A percentile compares a stretch with the other conserved stretches of the same genome.
Evolutionary conservation across 148 eudicot species (phyloP).

Genomic region (Camellia sinensis): DNA sequence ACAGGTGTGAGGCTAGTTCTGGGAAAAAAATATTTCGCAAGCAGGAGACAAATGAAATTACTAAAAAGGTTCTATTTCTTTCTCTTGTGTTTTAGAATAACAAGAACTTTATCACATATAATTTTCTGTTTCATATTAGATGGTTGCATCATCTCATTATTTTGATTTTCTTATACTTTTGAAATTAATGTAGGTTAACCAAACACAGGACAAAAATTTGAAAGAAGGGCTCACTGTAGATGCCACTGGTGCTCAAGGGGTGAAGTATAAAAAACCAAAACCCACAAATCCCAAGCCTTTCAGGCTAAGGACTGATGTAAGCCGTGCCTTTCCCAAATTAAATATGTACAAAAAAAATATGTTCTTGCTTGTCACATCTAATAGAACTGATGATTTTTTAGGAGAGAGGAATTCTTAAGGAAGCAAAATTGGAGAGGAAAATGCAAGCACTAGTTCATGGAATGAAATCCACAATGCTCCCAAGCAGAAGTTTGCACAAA

Average conservation of each 20-base stretch:
- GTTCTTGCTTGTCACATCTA: neutral
- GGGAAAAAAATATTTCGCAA: slow-evolving; percentile 23
- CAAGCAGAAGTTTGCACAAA: slow-evolving; percentile 28
- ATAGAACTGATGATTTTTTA: slow-evolving; percentile 27
- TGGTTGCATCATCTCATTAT: neutral
- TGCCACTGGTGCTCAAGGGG: slow-evolving; percentile 32
- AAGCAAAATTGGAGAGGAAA: slow-evolving; percentile 70
- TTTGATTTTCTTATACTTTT: neutral
- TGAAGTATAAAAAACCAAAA: slow-evolving; percentile 68
- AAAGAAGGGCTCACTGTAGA: slow-evolving; percentile 42
- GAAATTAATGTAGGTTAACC: slow-evolving; percentile 32
- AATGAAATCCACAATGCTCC: slow-evolving; percentile 31
- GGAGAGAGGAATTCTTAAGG: slow-evolving; percentile 92
- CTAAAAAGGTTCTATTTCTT: slow-evolving; percentile 35
- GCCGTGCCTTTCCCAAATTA: slow-evolving; percentile 7
- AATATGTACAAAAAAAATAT: neutral
- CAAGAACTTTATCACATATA: neutral
- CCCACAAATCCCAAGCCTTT: slow-evolving; percentile 86
- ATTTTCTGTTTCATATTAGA: neutral
- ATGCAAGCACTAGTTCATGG: slow-evolving; percentile 23
- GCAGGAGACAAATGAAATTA: slow-evolving; percentile 24
- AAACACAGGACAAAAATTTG: slow-evolving; percentile 26
- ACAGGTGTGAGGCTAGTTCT: slow-evolving; percentile 40
- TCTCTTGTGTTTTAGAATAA: neutral
- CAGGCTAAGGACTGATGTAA: slow-evolving; percentile 89